A percentile compares a stretch with the other conserved stretches of the same genome.
phyloP scores from a whole-genome alignment of 2,329 filamentous ascomycete species.

The Helotiales sp. region DNA sequence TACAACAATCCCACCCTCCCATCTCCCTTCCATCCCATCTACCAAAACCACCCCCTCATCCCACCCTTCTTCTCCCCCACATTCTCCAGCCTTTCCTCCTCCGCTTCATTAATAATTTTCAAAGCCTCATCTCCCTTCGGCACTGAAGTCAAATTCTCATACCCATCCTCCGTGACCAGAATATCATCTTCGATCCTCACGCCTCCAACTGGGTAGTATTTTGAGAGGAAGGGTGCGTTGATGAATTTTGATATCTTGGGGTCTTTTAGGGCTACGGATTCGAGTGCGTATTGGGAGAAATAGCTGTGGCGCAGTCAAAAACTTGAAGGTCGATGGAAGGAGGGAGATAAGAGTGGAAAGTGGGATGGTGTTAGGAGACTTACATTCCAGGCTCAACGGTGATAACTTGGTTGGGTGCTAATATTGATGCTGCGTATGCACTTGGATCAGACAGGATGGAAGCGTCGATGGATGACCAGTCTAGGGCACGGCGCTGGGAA shows the following conservation, averaged over 20 bases:
- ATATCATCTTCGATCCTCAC: conserved; percentile 93
- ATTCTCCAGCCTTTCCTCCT: not conserved
- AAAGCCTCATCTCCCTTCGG: conserved; percentile 75
- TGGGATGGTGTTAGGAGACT: conserved; percentile 31
- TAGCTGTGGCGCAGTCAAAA: conserved; percentile 49
- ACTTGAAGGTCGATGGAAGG: not conserved
- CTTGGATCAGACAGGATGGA: conserved; percentile 14
- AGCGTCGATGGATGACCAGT: conserved; percentile 18
- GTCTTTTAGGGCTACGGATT: conserved; percentile 65
- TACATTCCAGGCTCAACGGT: conserved; percentile 77
- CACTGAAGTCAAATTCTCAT: conserved; percentile 80
- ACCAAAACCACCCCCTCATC: conserved; percentile 28
- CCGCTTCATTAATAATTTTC: conserved; percentile 50
- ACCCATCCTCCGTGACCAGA: conserved; percentile 73
- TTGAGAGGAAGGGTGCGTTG: conserved; percentile 62
- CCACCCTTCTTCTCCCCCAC: not conserved
- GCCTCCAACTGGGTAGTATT: conserved; percentile 78
- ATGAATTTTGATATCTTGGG: conserved; percentile 62
- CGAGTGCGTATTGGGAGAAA: conserved; percentile 72
- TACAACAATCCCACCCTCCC: not conserved
- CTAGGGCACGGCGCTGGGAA: conserved; percentile 3
- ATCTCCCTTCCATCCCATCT: not conserved
- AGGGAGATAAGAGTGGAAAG: not conserved
- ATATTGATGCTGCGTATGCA: conserved; percentile 34
- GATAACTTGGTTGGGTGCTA: conserved; percentile 66